Base-by-base conservation (phyloP, 768 basidiomycete species). In the Russula virescens region DNA sequence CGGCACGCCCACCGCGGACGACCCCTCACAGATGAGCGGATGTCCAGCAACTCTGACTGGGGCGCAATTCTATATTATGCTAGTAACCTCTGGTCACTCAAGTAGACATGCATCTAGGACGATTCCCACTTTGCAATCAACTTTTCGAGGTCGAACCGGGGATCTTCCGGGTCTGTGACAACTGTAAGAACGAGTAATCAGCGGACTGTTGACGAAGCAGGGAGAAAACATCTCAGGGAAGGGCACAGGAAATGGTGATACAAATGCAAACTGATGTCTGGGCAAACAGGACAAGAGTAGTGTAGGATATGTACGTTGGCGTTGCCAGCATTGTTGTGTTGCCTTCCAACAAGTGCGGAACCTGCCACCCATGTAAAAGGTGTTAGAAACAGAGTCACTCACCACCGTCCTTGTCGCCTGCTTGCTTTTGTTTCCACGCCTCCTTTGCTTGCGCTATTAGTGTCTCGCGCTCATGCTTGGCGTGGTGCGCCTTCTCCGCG, bases 71-170 rank as follows among this genome's bases (percentile, higher is more conserved):
- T 67, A 67, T 67, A 56, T 61, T 65, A 62, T 49, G 50, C 54
- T 55, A 55, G 42, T 46, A 64, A 48, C 50, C 40, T 60, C 60
- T 58, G 63, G 34, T 48, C 23, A 59, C 42, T 47, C n/a, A 38
- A 28, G 56, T 46, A n/a, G 42, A 62, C 49, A 56, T 49, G 53
- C 57, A 35, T 61, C 60, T 78, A 82, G 69, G 83, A 84, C 72
- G 80, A 84, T 75, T 91, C 90, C 81, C 85, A 86, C 72, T 85
- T 83, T 48, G 81, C 79, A 73, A 91, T 71, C 63, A 97, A 77
- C 76, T 93, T 93, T 81, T 98, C 96, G 73, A 98, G 80, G 80
- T 98, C 94, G 76, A 98, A 99, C 67, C 83, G 85, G 57, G 96
- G 93, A 76, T 98, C 87, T 69, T 98, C 96, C 46, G 94, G 91